A percentile compares a stretch with the other conserved stretches of the same genome.
Evolutionary conservation across 1,284 basidiomycete species (phyloP).

Genomic region (Heterobasidion parviporum): DNA sequence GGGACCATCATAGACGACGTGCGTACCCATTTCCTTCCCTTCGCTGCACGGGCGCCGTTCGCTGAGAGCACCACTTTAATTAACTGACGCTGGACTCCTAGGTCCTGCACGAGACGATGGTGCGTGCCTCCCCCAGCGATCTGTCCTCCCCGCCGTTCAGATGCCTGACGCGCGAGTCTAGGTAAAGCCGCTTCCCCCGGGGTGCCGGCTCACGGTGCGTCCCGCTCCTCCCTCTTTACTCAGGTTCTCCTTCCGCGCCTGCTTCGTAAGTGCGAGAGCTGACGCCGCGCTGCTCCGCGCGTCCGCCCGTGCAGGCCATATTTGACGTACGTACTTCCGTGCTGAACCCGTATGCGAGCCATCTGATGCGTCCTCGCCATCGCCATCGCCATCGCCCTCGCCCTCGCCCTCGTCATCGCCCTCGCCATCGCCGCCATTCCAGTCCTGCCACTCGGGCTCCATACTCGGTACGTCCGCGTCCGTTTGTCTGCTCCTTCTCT

Average conservation of each 20-base stretch:
- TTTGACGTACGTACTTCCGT: slow-evolving; percentile 49
- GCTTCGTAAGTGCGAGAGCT: too few relatives aligned
- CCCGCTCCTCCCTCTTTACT: not conserved
- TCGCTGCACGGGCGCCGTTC: not conserved
- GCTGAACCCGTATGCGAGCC: not conserved
- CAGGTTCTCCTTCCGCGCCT: too few relatives aligned
- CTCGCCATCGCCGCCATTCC: slow-evolving; percentile 2
- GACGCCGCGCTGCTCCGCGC: not conserved
- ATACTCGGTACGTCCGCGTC: slow-evolving; percentile 37
- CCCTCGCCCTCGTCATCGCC: not conserved
- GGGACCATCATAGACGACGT: slow-evolving; percentile 78
- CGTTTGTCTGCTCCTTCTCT: too few relatives aligned
- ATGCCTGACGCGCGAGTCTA: slow-evolving; percentile 16
- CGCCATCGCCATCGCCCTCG: not conserved
- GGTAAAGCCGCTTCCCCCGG: slow-evolving; percentile 50
- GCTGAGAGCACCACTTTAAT: too few relatives aligned
- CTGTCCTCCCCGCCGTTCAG: not conserved
- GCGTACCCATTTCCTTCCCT: slow-evolving; percentile 17
- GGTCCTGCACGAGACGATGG: slow-evolving; percentile 57
- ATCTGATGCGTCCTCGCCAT: not conserved
- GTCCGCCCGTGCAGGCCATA: slow-evolving; percentile 35
- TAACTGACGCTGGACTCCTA: slow-evolving; percentile 13
- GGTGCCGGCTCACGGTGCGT: slow-evolving; percentile 66
- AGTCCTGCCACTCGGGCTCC: slow-evolving; percentile 62
- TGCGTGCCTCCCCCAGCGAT: slow-evolving; percentile 17